Evolutionary conservation across 202 grass and related monocot species (phyloP).

Genomic region (Elaeis oleifera): DNA sequence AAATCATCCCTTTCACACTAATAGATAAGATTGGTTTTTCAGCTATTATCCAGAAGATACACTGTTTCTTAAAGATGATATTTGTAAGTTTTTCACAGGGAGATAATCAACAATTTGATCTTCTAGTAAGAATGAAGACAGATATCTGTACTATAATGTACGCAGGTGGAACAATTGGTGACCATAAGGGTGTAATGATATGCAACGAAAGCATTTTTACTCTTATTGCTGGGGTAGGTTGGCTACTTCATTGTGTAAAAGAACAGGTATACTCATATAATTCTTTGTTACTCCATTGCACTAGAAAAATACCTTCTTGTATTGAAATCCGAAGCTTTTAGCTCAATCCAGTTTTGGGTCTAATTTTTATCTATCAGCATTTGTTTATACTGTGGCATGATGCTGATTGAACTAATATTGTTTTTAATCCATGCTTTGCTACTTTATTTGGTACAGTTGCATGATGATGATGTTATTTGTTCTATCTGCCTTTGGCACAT

Average conservation of each 20-base stretch:
- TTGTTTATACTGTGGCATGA: too few species aligned
- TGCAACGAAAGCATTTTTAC: constrained; percentile 65
- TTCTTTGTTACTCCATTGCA: too few species aligned
- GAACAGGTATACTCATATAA: constrained; percentile 38
- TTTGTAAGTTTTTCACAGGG: constrained; percentile 32
- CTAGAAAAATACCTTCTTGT: too few species aligned
- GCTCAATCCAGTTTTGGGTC: too few species aligned
- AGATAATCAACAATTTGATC: constrained; percentile 43
- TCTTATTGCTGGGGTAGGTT: constrained; percentile 38
- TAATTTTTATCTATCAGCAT: too few species aligned
- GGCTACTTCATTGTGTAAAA: constrained; percentile 31
- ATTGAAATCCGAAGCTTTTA: too few species aligned
- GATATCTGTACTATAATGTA: constrained; percentile 29
- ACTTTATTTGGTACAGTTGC: constrained; percentile 31
- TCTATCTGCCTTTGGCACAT: constrained; percentile 90
- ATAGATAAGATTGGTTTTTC: background rate
- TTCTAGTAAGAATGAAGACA: constrained; percentile 56
- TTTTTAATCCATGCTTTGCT: too few species aligned
- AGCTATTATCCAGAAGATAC: background rate
- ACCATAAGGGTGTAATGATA: constrained; percentile 87
- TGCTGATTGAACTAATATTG: too few species aligned
- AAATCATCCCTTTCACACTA: too few species aligned
- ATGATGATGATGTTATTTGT: constrained; percentile 73
- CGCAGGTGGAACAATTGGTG: background rate
- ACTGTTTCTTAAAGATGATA: background rate